phyloP scores from a whole-genome alignment of 2,329 filamentous ascomycete species.

The Penicillium decumbens region DNA sequence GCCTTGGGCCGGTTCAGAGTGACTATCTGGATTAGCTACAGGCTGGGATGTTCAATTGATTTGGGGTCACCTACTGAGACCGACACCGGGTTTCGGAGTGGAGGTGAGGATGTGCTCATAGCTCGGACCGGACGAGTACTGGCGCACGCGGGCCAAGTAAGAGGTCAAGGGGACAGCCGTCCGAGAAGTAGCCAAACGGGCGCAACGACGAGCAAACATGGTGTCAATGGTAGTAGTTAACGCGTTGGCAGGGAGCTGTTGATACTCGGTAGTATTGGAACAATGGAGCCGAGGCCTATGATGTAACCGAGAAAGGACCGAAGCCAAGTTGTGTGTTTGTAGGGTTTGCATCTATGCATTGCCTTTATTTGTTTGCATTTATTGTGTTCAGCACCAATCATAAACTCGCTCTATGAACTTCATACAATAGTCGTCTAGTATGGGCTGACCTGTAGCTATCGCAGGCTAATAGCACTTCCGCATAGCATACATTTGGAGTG shows the following conservation, averaged over 20 bases:
- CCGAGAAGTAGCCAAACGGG: conserved; percentile 59
- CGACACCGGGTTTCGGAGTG: conserved; percentile 80
- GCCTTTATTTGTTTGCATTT: too few species aligned
- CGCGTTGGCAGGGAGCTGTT: not conserved
- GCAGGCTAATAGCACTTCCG: too few species aligned
- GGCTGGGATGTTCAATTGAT: not conserved
- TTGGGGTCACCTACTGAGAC: conserved; percentile 61
- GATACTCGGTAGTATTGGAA: not conserved
- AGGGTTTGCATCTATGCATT: too few species aligned
- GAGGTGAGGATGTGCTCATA: conserved; percentile 84
- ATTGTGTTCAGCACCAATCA: too few species aligned
- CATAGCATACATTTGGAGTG: too few species aligned
- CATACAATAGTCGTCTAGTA: too few species aligned
- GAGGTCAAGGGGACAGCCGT: conserved; percentile 38
- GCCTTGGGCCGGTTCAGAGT: conserved; percentile 92
- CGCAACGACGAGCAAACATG: conserved; percentile 47
- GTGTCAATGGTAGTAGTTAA: conserved; percentile 8
- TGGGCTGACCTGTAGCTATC: too few species aligned
- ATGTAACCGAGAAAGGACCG: conserved; percentile 21
- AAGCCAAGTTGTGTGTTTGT: conserved; percentile 8
- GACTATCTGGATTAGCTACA: conserved; percentile 52
- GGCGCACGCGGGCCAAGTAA: conserved; percentile 33
- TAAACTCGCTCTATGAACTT: too few species aligned
- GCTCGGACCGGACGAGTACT: conserved; percentile 43
- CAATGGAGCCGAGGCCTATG: conserved; percentile 7